Base-by-base conservation (phyloP, 805 yeast species). In the Candida corydali region DNA sequence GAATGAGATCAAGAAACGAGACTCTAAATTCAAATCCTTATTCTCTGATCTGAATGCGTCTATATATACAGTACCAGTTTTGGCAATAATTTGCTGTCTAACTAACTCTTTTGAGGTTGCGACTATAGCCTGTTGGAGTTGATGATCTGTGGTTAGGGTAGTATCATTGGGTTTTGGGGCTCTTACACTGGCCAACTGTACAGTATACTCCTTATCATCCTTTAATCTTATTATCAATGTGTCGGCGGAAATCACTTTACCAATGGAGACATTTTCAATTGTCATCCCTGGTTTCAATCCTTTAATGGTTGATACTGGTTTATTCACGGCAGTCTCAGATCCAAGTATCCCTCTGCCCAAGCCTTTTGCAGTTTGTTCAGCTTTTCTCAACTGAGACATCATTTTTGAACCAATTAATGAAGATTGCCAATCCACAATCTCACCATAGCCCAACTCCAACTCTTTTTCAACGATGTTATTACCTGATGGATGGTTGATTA, bases 371-470 rank as follows among this genome's bases (percentile, higher is more conserved):
- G 66, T 52, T 42, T 69, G 75, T 55, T 85, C 94, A 18, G 80
- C 76, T 40, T 67, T 72, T 51, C 95, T 75, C 37, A 84, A 69
- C 24, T 55, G 52, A 2, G 71, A 47, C 88, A 86, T 84, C 17
- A 66, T 64, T 29, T 69, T 60, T 8, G 87, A 63, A 4, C 95
- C 95, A 39, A 86, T 63, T 28, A 77, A 49, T 10, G 73, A 52
- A 1, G 87, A 76, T 54, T 87, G 95, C 87, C 91, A 81, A 55
- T 86, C 95, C 17, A 79, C 75, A 33, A 86, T 78, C 45, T 78
- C 80, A 9, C 82, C 95, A 20, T 81, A 67, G 8, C 96, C 96
- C 38, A 68, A 69, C 39, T 73, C 76, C 40, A 86, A 68, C 39
- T 86, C 62, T 44, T 76, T 75, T 45, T 78, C 83, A 40, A 82